A percentile compares a stretch with the other conserved stretches of the same genome.
phyloP scores from a whole-genome alignment of 140 eudicot genomes.

The Anethum foeniculum region DNA sequence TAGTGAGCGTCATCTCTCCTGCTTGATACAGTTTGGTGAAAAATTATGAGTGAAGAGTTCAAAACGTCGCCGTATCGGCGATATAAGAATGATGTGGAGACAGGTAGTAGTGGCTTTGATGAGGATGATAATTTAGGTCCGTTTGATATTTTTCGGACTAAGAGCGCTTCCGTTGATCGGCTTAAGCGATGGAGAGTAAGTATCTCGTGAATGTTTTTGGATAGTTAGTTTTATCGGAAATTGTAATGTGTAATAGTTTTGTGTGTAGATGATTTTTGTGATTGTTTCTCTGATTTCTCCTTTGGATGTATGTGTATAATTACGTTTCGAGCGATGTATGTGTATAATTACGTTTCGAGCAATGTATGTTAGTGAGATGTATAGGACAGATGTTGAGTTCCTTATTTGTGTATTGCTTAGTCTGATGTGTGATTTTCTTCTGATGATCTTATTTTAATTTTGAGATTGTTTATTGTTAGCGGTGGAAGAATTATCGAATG shows the following conservation, averaged over 20 bases:
- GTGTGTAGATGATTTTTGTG: background rate
- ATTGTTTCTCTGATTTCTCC: background rate
- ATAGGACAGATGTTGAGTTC: background rate
- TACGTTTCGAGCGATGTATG: background rate
- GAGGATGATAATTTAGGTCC: conserved; percentile 42
- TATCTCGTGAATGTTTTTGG: background rate
- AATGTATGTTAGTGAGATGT: background rate
- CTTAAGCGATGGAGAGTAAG: conserved; percentile 70
- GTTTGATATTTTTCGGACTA: conserved; percentile 56
- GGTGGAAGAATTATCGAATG: background rate
- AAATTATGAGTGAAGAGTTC: conserved; percentile 22
- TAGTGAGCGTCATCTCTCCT: conserved; percentile 66
- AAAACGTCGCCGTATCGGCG: conserved; percentile 55
- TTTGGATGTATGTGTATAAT: background rate
- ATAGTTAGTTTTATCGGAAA: background rate
- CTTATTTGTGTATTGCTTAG: background rate
- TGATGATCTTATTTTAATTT: background rate
- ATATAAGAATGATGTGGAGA: conserved; percentile 51
- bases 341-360: too few relatives aligned
- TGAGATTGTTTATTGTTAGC: background rate
- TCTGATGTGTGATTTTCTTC: background rate
- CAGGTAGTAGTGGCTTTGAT: conserved; percentile 28
- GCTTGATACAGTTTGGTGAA: background rate
- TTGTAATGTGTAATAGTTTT: background rate
- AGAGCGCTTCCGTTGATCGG: conserved; percentile 68